phyloP scores from a whole-genome alignment of 805 yeast genomes.

The Scheffersomyces lignosus region DNA sequence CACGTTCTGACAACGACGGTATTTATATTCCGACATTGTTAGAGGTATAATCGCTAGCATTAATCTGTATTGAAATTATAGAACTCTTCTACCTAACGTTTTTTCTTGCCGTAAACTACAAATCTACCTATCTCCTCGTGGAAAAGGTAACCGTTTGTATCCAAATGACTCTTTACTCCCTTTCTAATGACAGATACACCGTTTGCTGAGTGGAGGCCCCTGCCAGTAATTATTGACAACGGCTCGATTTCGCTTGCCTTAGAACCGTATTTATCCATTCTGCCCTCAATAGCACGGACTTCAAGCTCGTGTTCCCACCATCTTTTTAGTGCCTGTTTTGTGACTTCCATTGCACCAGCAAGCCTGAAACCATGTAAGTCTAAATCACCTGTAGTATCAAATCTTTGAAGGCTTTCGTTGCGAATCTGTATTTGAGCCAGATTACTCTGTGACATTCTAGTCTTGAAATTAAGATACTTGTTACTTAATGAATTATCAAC shows the following conservation, averaged over 20 bases:
- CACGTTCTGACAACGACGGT: no score
- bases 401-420: constrained; percentile 2
- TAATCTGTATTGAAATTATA: no score
- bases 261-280: constrained; percentile 28
- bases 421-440: background rate
- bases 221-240: constrained; percentile 58
- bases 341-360: constrained; percentile 43
- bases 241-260: constrained; percentile 44
- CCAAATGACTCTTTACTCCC: constrained; percentile 43
- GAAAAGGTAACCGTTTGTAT: constrained; percentile 37
- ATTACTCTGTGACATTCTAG: background rate
- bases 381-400: constrained; percentile 18
- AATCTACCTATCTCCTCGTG: constrained; percentile 49
- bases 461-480: background rate
- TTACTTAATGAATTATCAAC: background rate
- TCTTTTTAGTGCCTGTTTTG: constrained; percentile 32
- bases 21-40: no score
- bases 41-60: no score
- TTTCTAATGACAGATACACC: constrained; percentile 52
- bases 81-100: no score
- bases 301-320: constrained; percentile 68
- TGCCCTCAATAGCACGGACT: constrained; percentile 42
- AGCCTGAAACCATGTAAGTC: constrained; percentile 62
- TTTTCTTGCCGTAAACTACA: constrained; percentile 41
- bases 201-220: constrained; percentile 66